Evolutionary conservation across 1,284 basidiomycete species (phyloP).

Genomic region (Thecaphora thlaspeos): DNA sequence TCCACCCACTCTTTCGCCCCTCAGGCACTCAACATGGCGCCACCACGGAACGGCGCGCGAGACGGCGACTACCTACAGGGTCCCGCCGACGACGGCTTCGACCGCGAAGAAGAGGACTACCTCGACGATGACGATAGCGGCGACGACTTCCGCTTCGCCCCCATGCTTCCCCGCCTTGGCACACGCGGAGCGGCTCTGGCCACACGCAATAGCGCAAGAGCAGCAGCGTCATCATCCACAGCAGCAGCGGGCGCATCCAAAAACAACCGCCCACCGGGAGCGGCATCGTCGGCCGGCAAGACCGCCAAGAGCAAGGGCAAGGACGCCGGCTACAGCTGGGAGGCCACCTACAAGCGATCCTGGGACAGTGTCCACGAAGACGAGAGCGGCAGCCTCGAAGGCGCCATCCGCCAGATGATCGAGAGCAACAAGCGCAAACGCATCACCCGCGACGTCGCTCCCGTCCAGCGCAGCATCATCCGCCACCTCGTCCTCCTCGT

Average conservation of each 20-base stretch:
- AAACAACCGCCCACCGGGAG: too few relatives aligned
- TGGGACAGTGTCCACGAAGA: constrained; percentile 98
- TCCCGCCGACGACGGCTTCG: constrained; percentile 31
- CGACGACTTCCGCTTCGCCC: constrained; percentile 33
- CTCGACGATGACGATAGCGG: constrained; percentile 39
- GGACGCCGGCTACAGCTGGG: constrained; percentile 75
- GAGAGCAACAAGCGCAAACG: constrained; percentile 71
- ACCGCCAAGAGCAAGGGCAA: constrained; percentile 28
- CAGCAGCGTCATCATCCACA: constrained; percentile 7
- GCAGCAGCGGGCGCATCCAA: constrained; percentile 7
- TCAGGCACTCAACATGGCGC: too few relatives aligned
- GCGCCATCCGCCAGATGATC: constrained; percentile 83
- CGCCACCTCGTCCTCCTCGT: constrained; percentile 87
- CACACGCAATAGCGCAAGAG: too few relatives aligned
- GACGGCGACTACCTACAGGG: too few relatives aligned
- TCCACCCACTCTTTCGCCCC: too few relatives aligned
- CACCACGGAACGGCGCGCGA: too few relatives aligned
- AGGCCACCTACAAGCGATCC: constrained; percentile 85
- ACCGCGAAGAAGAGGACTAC: constrained; percentile 34
- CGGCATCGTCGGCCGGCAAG: constrained; percentile 2
- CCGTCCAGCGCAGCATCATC: constrained; percentile 92
- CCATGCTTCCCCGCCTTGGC: constrained; percentile 22
- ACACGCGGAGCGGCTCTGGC: background rate
- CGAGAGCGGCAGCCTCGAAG: constrained; percentile 83
- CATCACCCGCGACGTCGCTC: constrained; percentile 71